Percentiles rank a stretch among this genome's conserved stretches.
Conservation (phyloP, 1,139 yeast genomes). For the Suhomyces anneliseae region DNA sequence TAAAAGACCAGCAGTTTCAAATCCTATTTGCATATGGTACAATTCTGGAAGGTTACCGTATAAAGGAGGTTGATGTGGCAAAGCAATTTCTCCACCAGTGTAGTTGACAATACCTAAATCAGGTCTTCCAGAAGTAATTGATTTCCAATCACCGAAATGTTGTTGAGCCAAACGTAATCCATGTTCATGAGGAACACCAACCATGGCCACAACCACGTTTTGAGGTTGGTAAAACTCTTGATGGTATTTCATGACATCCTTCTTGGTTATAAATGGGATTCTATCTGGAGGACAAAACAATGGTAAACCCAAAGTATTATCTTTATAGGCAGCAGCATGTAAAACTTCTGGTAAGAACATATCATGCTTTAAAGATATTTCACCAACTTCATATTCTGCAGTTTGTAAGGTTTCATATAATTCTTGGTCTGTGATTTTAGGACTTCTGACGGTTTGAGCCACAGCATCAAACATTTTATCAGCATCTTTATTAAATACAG, state of each 20-base stretch:
- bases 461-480: slow-evolving; percentile 77
- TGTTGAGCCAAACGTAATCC: slow-evolving; percentile 67
- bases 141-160: slow-evolving; percentile 64
- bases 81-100: slow-evolving; percentile 72
- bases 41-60: slow-evolving; percentile 75
- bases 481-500: slow-evolving; percentile 87
- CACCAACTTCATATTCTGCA: slow-evolving; percentile 79
- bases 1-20: slow-evolving; percentile 81
- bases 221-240: slow-evolving; percentile 73
- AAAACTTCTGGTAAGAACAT: slow-evolving; percentile 81
- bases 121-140: slow-evolving; percentile 29
- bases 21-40: slow-evolving; percentile 83
- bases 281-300: slow-evolving; percentile 76
- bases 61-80: slow-evolving; percentile 72
- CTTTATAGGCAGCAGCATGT: slow-evolving; percentile 75
- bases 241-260: slow-evolving; percentile 63
- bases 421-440: slow-evolving; percentile 68
- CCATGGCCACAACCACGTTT: slow-evolving; percentile 81
- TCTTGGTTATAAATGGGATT: slow-evolving; percentile 53
- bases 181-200: slow-evolving; percentile 73
- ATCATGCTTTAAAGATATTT: slow-evolving; percentile 83
- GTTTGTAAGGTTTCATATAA: slow-evolving; percentile 71
- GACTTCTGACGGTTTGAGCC: slow-evolving; percentile 77
- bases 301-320: slow-evolving; percentile 82
- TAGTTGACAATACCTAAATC: slow-evolving; percentile 54